Base-by-base conservation (phyloP, 2,329 filamentous ascomycete genomes). In the Xylaria sp. region DNA sequence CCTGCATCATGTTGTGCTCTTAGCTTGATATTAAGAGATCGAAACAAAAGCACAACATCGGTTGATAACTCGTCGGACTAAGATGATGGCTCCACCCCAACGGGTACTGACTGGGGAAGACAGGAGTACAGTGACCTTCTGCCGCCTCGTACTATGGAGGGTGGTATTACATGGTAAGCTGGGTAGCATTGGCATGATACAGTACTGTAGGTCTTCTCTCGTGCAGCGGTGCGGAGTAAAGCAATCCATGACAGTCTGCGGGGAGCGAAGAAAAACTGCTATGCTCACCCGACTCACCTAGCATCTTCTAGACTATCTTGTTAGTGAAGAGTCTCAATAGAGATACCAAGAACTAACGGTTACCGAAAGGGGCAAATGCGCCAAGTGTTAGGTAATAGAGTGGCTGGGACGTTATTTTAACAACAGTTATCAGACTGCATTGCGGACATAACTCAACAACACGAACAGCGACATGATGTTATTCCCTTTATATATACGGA, bases 1-100 rank as follows among this genome's bases (percentile, higher is more conserved):
- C 46, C 32, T 37, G 46, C 39, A 55, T 39, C 46, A 46, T 51
- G 32, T 55, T 37, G 39, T 28, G 37, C 18, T 39, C 37, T 20
- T 23, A 39, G 41, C 32, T 3, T 46, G 20, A 39, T 37, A 55
- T 25, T 50, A 50, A 58, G 25, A 44, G 63, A 60, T 66, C 59
- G 63, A 46, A 60, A 37, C 37, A 32, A 66, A 50, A 52, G 63
- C 63, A 66, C 46, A 70, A 56, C 63, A 67, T 63, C 52, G 63
- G 52, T 34, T 23, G 44, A 39, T 56, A 39, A 20, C 13, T 15
- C 39, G 13, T 46, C 8, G 12, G 34, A 60, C 23, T 20, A 20
- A 44, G 37, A 58, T 15, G n/a, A 48, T 7, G 46, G 32, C 25
- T 37, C 41, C 54, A 61, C 56, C 9, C 44, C 44, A 41, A 57